Evolutionary conservation across 140 eudicot genomes (phyloP), one percentile per base, ranked within the genome.

Genomic region (Ambrosia hybrid): DNA sequence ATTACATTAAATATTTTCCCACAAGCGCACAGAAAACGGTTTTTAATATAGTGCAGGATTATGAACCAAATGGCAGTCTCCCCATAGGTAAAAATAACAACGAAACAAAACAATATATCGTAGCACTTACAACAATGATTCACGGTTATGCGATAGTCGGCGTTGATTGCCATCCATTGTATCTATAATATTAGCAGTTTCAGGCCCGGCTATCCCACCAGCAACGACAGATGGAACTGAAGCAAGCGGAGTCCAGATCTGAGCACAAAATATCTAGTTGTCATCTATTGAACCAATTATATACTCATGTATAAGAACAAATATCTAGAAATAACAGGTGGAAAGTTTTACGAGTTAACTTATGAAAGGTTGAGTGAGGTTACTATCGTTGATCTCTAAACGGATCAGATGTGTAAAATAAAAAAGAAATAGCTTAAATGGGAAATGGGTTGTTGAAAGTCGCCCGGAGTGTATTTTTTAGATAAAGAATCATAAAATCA

Each of bases 191-290:
- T 84, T 76, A 52, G 87, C 80, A 69, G 89, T 70, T 72, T 85
- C 96, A 3, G 88, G 86, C 60, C 95, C 88, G 1, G 78, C 87
- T 55, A 82, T 70, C 67, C 89, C 96, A 73, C 88, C 96, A 64
- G 85, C 84, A 70, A 90, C 89, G 58, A 67, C 53, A n/a, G 96
- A 93, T 37, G 99, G 94, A 51, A 69, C 84, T 30, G 90, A 76
- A 79, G 90, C 88, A 84, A 62, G 84, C 4, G 99, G 99, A 49
- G 86, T 82, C 99, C 99, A 94, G 14, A 94, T 88, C 99, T 94
- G 81, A 52, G 62, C 70, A 71, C 65, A 78, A 21, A 37, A 55
- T 15, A 59, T 61, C 39, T 53, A 59, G 61, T 36, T 52, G 53
- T 73, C 41, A 74, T 30, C 43, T 58, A 73, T 13, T 59, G 46